Evolutionary conservation across 139 green algal genomes (phyloP).

Genomic region (Mesotaenium endlicherianum): DNA sequence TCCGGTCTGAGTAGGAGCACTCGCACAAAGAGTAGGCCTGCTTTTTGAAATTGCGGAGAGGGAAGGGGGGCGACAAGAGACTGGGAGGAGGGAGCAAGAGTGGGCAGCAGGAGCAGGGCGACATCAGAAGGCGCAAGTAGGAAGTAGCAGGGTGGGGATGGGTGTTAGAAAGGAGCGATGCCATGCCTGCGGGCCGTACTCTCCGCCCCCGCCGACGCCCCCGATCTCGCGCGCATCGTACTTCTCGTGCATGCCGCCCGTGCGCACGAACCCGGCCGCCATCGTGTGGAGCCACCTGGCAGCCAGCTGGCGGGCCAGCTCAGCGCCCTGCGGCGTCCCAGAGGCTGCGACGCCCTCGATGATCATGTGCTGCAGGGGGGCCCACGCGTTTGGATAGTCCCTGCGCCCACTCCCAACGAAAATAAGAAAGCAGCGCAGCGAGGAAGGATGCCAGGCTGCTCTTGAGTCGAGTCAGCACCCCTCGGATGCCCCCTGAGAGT

Average conservation of each 20-base stretch:
- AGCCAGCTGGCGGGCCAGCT: constrained; percentile 14
- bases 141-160: not conserved
- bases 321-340: not conserved
- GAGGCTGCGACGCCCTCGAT: constrained; percentile 50
- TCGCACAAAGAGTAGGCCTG: too few species aligned
- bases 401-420: too few species aligned
- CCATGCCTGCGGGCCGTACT: constrained; percentile 55
- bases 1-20: too few species aligned
- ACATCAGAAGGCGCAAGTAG: not conserved
- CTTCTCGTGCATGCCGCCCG: constrained; percentile 57
- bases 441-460: not conserved
- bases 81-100: not conserved
- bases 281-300: constrained; percentile 9
- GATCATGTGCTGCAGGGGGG: constrained; percentile 82
- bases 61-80: not conserved
- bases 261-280: not conserved
- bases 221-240: constrained; percentile 10
- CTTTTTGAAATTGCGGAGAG: not conserved
- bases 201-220: constrained; percentile 45
- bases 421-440: not conserved
- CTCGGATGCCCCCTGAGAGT: too few species aligned
- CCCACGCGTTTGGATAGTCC: constrained; percentile 93
- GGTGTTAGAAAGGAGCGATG: not conserved
- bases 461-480: too few species aligned
- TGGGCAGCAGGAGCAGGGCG: not conserved